Base-by-base conservation (phyloP, 2,329 filamentous ascomycete genomes). In the Xylariales sp. region DNA sequence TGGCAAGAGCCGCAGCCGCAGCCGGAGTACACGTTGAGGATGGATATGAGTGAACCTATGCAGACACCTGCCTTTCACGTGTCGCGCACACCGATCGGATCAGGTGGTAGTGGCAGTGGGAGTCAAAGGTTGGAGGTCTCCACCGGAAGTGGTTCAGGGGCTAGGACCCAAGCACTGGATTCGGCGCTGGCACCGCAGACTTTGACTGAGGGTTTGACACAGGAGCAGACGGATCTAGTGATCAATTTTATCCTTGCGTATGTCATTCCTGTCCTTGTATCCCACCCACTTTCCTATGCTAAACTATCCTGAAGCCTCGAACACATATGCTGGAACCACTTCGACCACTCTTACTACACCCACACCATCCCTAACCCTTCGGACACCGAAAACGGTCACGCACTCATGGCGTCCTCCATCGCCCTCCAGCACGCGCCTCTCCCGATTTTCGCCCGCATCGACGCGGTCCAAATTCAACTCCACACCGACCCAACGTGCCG, bases 171-270 rank as follows among this genome's bases (percentile, higher is more conserved):
- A 25, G 29, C 28, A 20, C 14, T 8, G n/a, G 22, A 11, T 31
- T 14, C 16, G 12, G 24, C 10, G 14, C 34, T 18, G 5, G 52
- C n/a, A 45, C 43, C 24, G 39, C 42, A 42, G 56, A 45, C 45
- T 53, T 10, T 57, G 56, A 34, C 55, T 64, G 44, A 63, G 59
- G 4, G 53, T 57, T 32, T 40, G 28, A 40, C 18, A 16, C 24
- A 32, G 1, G 56, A 58, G 3, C 63, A 75, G 50, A 70, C 68
- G 22, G 65, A 70, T 31, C 58, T 61, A 31, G 70, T 64, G 14
- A 65, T 77, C 47, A 76, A 77, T 56, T 74, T 77, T 40, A 73
- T 77, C 43, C 60, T 77, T 16, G 66, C 69, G 73, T 76, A 61
- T 49, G 70, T 40, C 6, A 16, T 8, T 3, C 14, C n/a, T 16